Percentiles rank a stretch among this genome's conserved stretches.
phyloP scores from a whole-genome alignment of 2,329 filamentous ascomycete species.

The Graphiopsis chlorocephala region DNA sequence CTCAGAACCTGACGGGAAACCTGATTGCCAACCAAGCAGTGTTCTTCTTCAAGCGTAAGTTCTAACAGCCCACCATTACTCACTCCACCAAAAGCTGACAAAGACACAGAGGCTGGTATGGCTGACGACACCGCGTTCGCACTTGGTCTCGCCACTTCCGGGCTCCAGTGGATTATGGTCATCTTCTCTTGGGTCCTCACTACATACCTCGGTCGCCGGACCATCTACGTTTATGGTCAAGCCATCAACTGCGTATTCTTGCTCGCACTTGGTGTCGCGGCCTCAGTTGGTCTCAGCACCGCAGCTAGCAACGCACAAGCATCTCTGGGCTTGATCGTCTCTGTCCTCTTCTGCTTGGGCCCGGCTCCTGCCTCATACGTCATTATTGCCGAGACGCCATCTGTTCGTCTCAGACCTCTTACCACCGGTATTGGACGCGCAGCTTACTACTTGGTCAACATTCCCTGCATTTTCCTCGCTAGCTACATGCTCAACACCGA shows the following conservation, averaged over 20 bases:
- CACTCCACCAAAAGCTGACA: slow-evolving; percentile 13
- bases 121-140: slow-evolving; percentile 55
- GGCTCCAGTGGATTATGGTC: slow-evolving; percentile 60
- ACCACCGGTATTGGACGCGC: slow-evolving; percentile 64
- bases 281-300: slow-evolving; percentile 44
- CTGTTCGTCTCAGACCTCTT: slow-evolving; percentile 61
- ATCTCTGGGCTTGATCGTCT: slow-evolving; percentile 62
- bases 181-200: slow-evolving; percentile 68
- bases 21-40: slow-evolving; percentile 63
- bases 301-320: slow-evolving; percentile 55
- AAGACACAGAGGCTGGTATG: slow-evolving; percentile 58
- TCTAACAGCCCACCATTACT: slow-evolving; percentile 20
- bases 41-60: slow-evolving; percentile 58
- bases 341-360: slow-evolving; percentile 61
- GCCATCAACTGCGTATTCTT: slow-evolving; percentile 54
- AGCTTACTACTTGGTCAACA: slow-evolving; percentile 62
- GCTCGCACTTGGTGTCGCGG: slow-evolving; percentile 59
- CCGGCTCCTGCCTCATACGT: slow-evolving; percentile 64
- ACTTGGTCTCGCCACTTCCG: slow-evolving; percentile 63
- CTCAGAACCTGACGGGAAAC: slow-evolving; percentile 61
- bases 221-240: slow-evolving; percentile 63
- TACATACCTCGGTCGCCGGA: slow-evolving; percentile 60
- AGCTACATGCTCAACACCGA: slow-evolving; percentile 60
- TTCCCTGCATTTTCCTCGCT: slow-evolving; percentile 63
- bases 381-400: slow-evolving; percentile 65